Base-by-base conservation (phyloP, 805 yeast species). In the Saturnispora hagleri region DNA sequence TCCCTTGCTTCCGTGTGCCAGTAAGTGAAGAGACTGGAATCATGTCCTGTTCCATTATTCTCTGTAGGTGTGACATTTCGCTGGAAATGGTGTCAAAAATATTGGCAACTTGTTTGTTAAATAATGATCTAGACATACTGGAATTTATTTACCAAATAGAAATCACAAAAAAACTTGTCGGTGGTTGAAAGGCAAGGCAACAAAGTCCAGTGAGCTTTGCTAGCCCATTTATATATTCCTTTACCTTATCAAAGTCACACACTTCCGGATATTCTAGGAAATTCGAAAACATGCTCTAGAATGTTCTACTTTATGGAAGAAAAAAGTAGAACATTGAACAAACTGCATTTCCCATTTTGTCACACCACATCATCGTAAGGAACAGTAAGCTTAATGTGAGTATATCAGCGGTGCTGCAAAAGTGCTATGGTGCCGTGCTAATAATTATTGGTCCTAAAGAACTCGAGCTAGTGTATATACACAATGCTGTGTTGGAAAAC, bases 41-140 rank as follows among this genome's bases (percentile, higher is more conserved):
- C 33, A 46, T 20, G 4, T 22, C 48, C 9, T 35, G 22, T 5
- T 22, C 63, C 51, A 72, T 57, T 41, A 67, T 50, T 33, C 65
- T 60, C 57, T 70, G 68, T 62, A 73, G 67, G 27, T 67, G 64
- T 26, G 64, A 68, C 41, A 73, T 75, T 53, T 73, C 77, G 38
- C 66, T 67, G 60, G 66, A 69, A 59, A 73, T 72, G 54, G 64
- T 65, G 64, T 67, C 71, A 60, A 73, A 73, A 58, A 73, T 72
- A 54, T 64, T 65, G 64, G 66, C 71, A 59, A 73, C 73, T 66
- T 76, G 76, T 48, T 71, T 65, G 60, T 61, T 48, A 33, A 48
- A 33, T 33, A 48, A 17, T 20, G 51, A 48, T 44, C 43, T 41
- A 4, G 49, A 47, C 49, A 47, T 47, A 4, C 8, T 31, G 15